Evolutionary conservation across 805 yeast genomes (phyloP).

Genomic region (Candida schatavii): DNA sequence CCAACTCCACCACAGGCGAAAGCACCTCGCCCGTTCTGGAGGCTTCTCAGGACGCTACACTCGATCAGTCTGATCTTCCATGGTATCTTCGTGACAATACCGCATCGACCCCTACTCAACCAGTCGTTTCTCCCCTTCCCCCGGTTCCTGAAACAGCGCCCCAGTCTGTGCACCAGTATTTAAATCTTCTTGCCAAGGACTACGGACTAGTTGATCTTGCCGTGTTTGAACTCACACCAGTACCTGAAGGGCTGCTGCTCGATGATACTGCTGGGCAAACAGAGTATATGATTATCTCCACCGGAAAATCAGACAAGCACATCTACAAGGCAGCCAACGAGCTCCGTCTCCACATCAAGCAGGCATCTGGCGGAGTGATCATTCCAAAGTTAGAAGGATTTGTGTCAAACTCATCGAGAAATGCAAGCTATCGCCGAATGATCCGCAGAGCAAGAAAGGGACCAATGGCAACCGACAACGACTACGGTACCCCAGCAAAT

Average conservation of each 20-base stretch:
- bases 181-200: conserved; percentile 50
- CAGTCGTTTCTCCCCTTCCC: conserved; percentile 41
- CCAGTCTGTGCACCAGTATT: conserved; percentile 39
- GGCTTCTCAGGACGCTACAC: too few relatives aligned
- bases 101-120: conserved; percentile 25
- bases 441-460: conserved; percentile 55
- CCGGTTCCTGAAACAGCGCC: conserved; percentile 62
- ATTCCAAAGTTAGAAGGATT: conserved; percentile 70
- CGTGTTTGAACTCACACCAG: conserved; percentile 60
- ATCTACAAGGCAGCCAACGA: conserved; percentile 65
- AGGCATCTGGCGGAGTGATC: conserved; percentile 16
- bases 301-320: conserved; percentile 79
- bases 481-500: conserved; percentile 57
- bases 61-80: conserved; percentile 42
- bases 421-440: conserved; percentile 36
- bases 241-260: conserved; percentile 11
- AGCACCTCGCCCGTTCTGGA: too few relatives aligned
- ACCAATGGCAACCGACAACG: conserved; percentile 50
- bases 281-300: conserved; percentile 51
- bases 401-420: conserved; percentile 51
- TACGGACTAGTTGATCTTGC: conserved; percentile 64
- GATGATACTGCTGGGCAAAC: conserved; percentile 13
- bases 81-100: conserved; percentile 58
- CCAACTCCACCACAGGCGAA: too few relatives aligned
- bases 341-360: conserved; percentile 57